Evolutionary conservation across 192 early-diverging fungal genomes (phyloP), one percentile per base, ranked within the genome.

Genomic region (Coemansia pectinata): DNA sequence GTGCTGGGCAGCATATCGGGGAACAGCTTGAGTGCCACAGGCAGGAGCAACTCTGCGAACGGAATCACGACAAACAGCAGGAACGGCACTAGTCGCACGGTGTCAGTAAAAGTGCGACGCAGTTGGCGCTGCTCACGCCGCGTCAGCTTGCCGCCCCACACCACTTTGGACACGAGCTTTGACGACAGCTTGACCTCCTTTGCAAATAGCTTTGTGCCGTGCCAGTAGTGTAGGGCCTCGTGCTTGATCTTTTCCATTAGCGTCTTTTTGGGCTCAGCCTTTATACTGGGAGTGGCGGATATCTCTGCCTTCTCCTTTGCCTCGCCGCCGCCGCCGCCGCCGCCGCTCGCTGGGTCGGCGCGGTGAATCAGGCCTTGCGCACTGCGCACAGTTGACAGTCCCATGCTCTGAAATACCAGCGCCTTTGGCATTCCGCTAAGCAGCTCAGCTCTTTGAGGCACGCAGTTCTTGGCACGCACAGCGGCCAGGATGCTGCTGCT

Each of bases 1-100:
- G 97, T 98, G 63, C 90, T 92, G 10, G 97, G 97, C 39, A 98
- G 77, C 94, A 98, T 97, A 71, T 95, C 93, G 23, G 97, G 97
- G 89, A 97, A 98, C 50, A 98, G 80, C 77, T 93, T 91, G 53
- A 98, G 80, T 8, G 93, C 87, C 33, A 98, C 87, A 11, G 97
- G 97, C 39, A 98, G 80, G 48, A 95, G 83, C n/a, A 98, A 86
- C 83, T 98, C 97, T 74, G 94, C 90, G 79, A 98, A 98, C 44
- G 97, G 97, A 38, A 98, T 92, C 50, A 94, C 84, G 31, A 98
- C 66, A 72, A 98, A 95, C 69, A 97, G 87, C 11, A 93, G 84
- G 71, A 98, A 97, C 31, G 97, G 97, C 45, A 97, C 88, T 61
- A 98, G 78, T 15, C 95, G 90, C 41, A 94, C 65, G 31, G 97